Conservation (phyloP, 1,139 yeast genomes). For the Blastobotrys indianensis region DNA sequence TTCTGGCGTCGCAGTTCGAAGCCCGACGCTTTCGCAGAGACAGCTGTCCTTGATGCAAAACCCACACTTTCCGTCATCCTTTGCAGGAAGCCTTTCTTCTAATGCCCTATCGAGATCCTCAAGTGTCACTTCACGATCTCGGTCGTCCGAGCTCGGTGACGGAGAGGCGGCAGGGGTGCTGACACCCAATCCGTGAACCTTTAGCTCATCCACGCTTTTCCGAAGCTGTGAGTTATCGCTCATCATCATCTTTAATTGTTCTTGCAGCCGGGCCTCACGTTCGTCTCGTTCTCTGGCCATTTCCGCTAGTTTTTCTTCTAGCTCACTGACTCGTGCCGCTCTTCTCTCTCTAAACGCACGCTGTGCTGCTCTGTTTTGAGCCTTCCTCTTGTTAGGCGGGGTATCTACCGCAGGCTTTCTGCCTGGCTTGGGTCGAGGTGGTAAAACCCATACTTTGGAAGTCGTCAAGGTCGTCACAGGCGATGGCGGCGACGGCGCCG, state of each 20-base stretch:
- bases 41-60: slow-evolving; percentile 67
- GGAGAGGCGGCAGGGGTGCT: slow-evolving; percentile 36
- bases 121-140: slow-evolving; percentile 24
- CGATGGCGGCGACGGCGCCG: slow-evolving; percentile 6
- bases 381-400: slow-evolving; percentile 59
- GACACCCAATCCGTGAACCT: neutral
- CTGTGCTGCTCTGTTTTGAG: slow-evolving; percentile 94
- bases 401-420: slow-evolving; percentile 70
- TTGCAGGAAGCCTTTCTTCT: slow-evolving; percentile 36
- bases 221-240: slow-evolving; percentile 21
- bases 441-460: slow-evolving; percentile 86
- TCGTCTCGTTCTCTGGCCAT: slow-evolving; percentile 50
- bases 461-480: slow-evolving; percentile 35
- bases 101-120: slow-evolving; percentile 37
- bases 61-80: slow-evolving; percentile 44
- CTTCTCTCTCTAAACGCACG: slow-evolving; percentile 82
- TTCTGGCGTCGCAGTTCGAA: slow-evolving; percentile 11
- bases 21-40: slow-evolving; percentile 60
- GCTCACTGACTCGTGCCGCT: slow-evolving; percentile 53
- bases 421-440: slow-evolving; percentile 89
- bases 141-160: slow-evolving; percentile 27
- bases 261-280: slow-evolving; percentile 22
- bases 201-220: slow-evolving; percentile 15
- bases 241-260: slow-evolving; percentile 16
- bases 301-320: slow-evolving; percentile 52